Evolutionary conservation across 2,329 filamentous ascomycete species (phyloP), one percentile per base, ranked within the genome.

Genomic region (Claviceps pusilla): DNA sequence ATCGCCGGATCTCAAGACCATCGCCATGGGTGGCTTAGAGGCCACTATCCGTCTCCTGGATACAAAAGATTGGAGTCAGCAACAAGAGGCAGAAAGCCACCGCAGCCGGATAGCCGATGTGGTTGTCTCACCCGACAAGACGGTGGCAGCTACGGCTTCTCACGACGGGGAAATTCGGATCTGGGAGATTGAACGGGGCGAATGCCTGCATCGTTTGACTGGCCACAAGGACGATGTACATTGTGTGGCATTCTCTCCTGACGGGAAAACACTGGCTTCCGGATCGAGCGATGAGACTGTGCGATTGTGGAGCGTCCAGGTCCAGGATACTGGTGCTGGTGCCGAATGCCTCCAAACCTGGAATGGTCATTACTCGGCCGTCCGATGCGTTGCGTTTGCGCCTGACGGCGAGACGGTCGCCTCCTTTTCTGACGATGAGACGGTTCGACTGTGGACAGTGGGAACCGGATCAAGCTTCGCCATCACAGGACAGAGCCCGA

Each of bases 371-470:
- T 50, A 31, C 4, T 42, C 14, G 7, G 31, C 6, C 0, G 54
- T 61, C 14, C 45, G 5, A 7, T 54, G 54, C 14, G 43, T 64
- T n/a, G 53, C 53, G 6, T 62, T 62, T 49, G 58, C 61, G 6
- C 53, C 52, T 9, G 57, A 63, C 39, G 54, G 56, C n/a, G 51
- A 43, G 43, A 55, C 48, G 35, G 42, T 63, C 9, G 61, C 56
- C 37, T 62, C 60, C 6, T 56, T 48, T n/a, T 61, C 56, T 2
- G 6, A 50, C 2, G 58, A 63, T 41, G 14, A 48, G 11, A 60
- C 56, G 10, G 39, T 59, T 9, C 55, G 57, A 28, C 28, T 62
- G 4, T 63, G 58, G 59, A 58, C 58, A 11, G 39, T 54, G 12
- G 39, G 47, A 4, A 53, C 47, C 6, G 52, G 56, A 12, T 52